Percentiles rank a stretch among this genome's conserved stretches.
Evolutionary conservation across 2,329 filamentous ascomycete genomes (phyloP).

Genomic region (Aplosporella prunicola): DNA sequence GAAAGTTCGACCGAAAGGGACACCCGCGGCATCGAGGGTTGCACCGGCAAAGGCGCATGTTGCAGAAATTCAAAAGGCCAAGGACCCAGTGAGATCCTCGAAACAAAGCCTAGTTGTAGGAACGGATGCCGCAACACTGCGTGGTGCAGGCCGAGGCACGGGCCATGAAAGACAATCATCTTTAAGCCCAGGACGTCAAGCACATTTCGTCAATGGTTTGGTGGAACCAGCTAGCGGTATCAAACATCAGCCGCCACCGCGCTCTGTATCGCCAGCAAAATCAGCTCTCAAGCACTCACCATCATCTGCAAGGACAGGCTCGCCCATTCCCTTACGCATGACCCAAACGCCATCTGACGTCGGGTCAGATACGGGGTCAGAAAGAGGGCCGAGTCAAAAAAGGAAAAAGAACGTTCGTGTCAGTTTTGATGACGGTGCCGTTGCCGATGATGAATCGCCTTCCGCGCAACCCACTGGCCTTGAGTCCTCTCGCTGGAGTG

Average conservation of each 20-base stretch:
- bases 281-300: slow-evolving; percentile 62
- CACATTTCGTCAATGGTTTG: slow-evolving; percentile 56
- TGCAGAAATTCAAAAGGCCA: slow-evolving; percentile 1
- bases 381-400: slow-evolving; percentile 27
- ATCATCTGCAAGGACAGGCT: slow-evolving; percentile 39
- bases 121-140: background rate
- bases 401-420: slow-evolving; percentile 62
- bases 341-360: slow-evolving; percentile 30
- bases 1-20: background rate
- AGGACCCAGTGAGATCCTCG: slow-evolving; percentile 1
- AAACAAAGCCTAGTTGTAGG: slow-evolving; percentile 16
- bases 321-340: slow-evolving; percentile 16
- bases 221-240: slow-evolving; percentile 44
- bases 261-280: slow-evolving; percentile 67
- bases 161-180: slow-evolving; percentile 27
- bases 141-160: background rate
- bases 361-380: slow-evolving; percentile 19
- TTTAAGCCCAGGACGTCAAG: slow-evolving; percentile 55
- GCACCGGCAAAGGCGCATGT: slow-evolving; percentile 8
- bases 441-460: slow-evolving; percentile 37
- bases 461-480: slow-evolving; percentile 14
- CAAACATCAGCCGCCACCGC: slow-evolving; percentile 58
- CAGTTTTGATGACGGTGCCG: slow-evolving; percentile 50
- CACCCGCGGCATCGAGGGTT: slow-evolving; percentile 4
- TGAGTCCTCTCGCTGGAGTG: slow-evolving; percentile 36